Evolutionary conservation across 495 filamentous ascomycete species (phyloP), one percentile per base, ranked within the genome.

Genomic region (Penicillium simplicissimum): DNA sequence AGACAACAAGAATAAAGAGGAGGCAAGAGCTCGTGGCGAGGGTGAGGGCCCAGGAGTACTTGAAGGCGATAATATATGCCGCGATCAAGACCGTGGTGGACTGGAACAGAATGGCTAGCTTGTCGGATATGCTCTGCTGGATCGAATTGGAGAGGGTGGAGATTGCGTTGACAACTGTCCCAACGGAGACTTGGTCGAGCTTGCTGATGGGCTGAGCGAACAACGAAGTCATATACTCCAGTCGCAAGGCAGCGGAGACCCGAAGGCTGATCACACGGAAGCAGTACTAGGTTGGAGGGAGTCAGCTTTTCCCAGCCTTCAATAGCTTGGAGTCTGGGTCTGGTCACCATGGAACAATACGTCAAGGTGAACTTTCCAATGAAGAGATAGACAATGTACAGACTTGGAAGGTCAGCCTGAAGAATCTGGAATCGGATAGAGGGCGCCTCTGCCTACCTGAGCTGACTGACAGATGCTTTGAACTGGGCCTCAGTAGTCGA

Each of bases 121-220:
- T 84, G 59, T 86, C 84, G 0, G 87, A 89, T 40, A 91, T 85
- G 35, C 88, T 87, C 34, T 84, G 72, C 60, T 91, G 87, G 35
- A 91, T 73, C 0, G 81, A 78, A 61, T 89, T 90, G 33, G 86
- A 84, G 1, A 83, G 82, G 4, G 82, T 80, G 7, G 87, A 88
- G 64, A 90, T 87, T 37, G 85, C 83, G 23, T 83, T 83, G 13
- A 82, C 82, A 15, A 75, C 71, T 0, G 71, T 69, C 17, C 74
- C 73, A 1, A 71, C 62, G 0, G 74, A 74, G 8, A 76, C 57
- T 51, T 71, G 61, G 52, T 76, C 74, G 5, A 76, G 40, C 31
- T 58, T 69, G 59, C 42, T 45, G 42, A 45, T 45, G 10, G 42
- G 42, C n/a, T 21, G 42, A 10, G 42, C 17, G 4, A 45, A 45